Percentiles rank a stretch among this genome's conserved stretches.
Conservation (phyloP, 345 rosid species). For the Sonneratia caseolaris region DNA sequence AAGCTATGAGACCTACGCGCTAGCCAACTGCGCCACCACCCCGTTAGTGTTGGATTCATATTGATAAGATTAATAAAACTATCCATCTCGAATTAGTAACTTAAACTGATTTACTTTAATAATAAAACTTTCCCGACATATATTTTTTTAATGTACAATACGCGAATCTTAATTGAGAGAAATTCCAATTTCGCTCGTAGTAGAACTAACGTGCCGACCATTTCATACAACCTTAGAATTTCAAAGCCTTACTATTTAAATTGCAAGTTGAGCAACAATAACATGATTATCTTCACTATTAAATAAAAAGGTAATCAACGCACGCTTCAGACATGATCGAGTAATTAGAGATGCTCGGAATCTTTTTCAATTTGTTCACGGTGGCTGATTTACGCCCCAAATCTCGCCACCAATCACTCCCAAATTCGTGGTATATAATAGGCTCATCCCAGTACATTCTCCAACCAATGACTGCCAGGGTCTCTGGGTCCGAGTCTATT, state of each 20-base stretch:
- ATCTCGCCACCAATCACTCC: conserved; percentile 1
- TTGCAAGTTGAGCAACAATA: no score
- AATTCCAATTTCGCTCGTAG: no score
- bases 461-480: background rate
- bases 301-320: background rate
- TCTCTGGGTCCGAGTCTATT: no score
- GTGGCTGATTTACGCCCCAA: background rate
- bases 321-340: background rate
- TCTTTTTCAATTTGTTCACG: background rate
- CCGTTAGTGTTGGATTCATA: conserved; percentile 12
- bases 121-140: no score
- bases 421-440: background rate
- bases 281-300: background rate
- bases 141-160: no score
- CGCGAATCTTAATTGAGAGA: no score
- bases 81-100: no score
- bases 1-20: conserved; percentile 97
- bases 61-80: no score
- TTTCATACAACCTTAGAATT: no score
- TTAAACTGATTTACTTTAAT: no score
- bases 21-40: conserved; percentile 98
- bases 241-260: no score
- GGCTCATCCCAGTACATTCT: background rate
- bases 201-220: no score
- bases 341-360: background rate